phyloP scores from a whole-genome alignment of 1,284 basidiomycete species.

The Pisolithus thermaeus region DNA sequence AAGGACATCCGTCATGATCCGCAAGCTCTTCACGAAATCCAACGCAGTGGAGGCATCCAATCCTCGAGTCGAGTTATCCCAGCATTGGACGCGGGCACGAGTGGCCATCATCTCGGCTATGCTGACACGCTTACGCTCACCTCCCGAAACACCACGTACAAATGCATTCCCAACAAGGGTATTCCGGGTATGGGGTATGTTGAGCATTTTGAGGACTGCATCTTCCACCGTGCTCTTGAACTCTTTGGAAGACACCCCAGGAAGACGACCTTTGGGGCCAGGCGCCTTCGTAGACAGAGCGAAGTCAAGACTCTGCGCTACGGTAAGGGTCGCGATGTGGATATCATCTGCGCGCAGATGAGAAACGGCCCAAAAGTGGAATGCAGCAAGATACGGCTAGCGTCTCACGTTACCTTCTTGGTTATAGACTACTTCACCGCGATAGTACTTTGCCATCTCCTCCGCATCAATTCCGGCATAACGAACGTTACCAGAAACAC shows the following conservation, averaged over 20 bases:
- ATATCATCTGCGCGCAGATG: conserved; percentile 46
- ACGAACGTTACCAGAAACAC: conserved; percentile 57
- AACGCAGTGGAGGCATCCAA: conserved; percentile 85
- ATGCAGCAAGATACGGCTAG: neutral
- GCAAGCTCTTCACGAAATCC: conserved; percentile 68
- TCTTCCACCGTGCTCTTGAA: conserved; percentile 54
- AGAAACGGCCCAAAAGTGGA: neutral
- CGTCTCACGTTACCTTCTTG: conserved; percentile 48
- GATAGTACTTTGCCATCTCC: conserved; percentile 64
- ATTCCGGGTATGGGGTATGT: conserved; percentile 68
- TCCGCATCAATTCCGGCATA: conserved; percentile 68
- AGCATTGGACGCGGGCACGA: conserved; percentile 70
- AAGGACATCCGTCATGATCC: conserved; percentile 73
- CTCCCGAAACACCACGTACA: conserved; percentile 82
- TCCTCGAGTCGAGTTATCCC: conserved; percentile 83
- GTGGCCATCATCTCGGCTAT: conserved; percentile 85
- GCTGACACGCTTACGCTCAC: conserved; percentile 82
- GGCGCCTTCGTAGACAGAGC: conserved; percentile 66
- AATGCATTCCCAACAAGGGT: conserved; percentile 83
- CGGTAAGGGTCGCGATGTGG: conserved; percentile 74
- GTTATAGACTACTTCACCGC: conserved; percentile 85
- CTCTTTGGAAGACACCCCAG: conserved; percentile 54
- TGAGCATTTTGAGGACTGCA: conserved; percentile 71
- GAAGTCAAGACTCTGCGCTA: conserved; percentile 65
- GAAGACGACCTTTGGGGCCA: conserved; percentile 65